A percentile compares a stretch with the other conserved stretches of the same genome.
Conservation (phyloP, 352 stramenopile species). For the Phytopythium kandeliae region DNA sequence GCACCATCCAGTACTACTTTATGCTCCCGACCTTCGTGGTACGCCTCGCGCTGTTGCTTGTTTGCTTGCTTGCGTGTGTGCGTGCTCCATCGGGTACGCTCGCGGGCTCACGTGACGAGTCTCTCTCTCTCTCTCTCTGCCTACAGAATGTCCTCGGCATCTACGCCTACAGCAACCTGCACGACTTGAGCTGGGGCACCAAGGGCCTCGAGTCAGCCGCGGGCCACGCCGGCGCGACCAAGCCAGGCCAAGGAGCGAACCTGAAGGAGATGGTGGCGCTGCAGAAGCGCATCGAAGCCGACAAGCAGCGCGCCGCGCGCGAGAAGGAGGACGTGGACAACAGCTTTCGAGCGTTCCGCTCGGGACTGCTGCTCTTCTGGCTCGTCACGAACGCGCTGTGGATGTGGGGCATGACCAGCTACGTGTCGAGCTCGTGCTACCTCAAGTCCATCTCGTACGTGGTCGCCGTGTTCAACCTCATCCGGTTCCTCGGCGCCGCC, state of each 20-base stretch:
- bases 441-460: conserved; percentile 38
- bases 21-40: conserved; percentile 38
- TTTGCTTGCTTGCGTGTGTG: no score
- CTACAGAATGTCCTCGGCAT: conserved; percentile 89
- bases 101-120: no score
- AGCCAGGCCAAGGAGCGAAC: conserved; percentile 15
- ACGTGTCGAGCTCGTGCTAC: conserved; percentile 43
- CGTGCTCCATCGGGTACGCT: no score
- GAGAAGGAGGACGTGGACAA: conserved; percentile 53
- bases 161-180: conserved; percentile 88
- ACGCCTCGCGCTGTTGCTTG: no score
- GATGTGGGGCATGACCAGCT: conserved; percentile 36
- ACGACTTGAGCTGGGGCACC: conserved; percentile 85
- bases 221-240: conserved; percentile 13
- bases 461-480: conserved; percentile 35
- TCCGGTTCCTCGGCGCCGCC: conserved; percentile 25
- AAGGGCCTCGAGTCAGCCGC: conserved; percentile 44
- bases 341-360: conserved; percentile 40
- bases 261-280: conserved; percentile 46
- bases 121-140: no score
- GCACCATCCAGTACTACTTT: conserved; percentile 34
- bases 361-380: conserved; percentile 41
- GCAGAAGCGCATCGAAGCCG: conserved; percentile 35
- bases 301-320: conserved; percentile 19
- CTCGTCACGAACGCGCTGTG: conserved; percentile 42